Base-by-base conservation (phyloP, 1,284 basidiomycete genomes). In the Rhodotorula sp. region DNA sequence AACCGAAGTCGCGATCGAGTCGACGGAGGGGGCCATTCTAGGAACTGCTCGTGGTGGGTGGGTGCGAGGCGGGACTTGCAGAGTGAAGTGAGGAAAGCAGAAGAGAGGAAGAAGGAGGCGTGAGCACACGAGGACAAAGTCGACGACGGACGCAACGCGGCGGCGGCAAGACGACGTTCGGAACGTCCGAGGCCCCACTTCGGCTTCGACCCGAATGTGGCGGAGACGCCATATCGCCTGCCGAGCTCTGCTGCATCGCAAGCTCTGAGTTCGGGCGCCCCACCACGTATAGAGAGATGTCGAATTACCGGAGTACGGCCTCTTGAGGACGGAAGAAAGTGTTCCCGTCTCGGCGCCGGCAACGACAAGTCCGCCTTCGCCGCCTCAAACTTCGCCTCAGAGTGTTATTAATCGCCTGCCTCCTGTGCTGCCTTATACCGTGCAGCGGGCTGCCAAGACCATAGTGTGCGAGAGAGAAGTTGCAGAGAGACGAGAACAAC, bases 11-110 rank as follows among this genome's bases (percentile, higher is more conserved):
- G 63, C 26, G 46, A 64, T 29, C 46, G 43, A 31, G 63, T 64
- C 63, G 29, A 64, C 43, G 10, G 63, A 64, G 29, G 63, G 63
- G 7, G 63, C 54, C 63, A 64, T 64, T 16, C n/a, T 56, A 12
- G 3, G n/a, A 51, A 26, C 18, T 43, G 8, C 51, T 52, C 51
- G 51, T 3, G 51, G 1, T 52, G 51, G 51, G n/a, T 14, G 51
- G 51, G 6, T 12, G 29, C 26, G 54, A n/a, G 15, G 54, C 26
- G 26, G 54, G 12, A 16, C 26, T 7, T n/a, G n/a, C 43, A 18
- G 52, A 14, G 3, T 20, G 4, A 29, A 10, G 15, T 3, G 20
- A 29, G 54, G 39, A 49, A 62, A 39, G n/a, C 23, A 47, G 39
- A 26, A n/a, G 54, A 23, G n/a, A 26, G 63, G 57, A 21, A 43